Base-by-base conservation (phyloP, 108 stramenopile species). In the Asterionellopsis glacialis region DNA sequence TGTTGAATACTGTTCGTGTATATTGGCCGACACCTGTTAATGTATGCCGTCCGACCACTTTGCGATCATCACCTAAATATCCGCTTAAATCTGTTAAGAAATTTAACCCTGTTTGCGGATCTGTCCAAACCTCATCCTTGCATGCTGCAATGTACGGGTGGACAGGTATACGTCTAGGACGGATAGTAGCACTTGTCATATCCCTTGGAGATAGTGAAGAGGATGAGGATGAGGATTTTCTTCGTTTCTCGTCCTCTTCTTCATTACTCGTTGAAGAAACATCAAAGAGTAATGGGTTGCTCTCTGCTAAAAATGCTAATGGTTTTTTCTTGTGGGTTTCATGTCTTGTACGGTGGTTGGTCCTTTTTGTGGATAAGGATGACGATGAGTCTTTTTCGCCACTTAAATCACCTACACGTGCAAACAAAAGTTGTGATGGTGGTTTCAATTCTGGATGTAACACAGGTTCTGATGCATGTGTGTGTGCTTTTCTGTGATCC, bases 21-120 rank as follows among this genome's bases (percentile, higher is more conserved):
- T 91, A 94, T 43, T 87, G 82, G 5, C 93, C 93, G 14, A 94
- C 85, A 15, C 93, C 93, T 60, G 84, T 85, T 16, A 94, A 61
- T 6, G 84, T 90, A 63, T 93, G 87, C 14, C 87, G 78, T 12
- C 90, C 90, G 16, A 66, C 66, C 57, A 83, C 81, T 66, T 82
- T 82, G 25, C 83, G 70, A 57, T 82, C 81, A 22, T 86, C 74
- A 19, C 87, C 87, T 43, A 91, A 59, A 57, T 92, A 88, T 25
- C 51, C 43, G 38, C 79, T 74, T 5, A 92, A 57, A 79, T 92
- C 91, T 1, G 87, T 88, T 1, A 67, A 72, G 70, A 75, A 92
- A 18, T 79, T 72, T 43, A 92, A 64, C 9, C 81, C 85, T 14
- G 87, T 92, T 41, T 72, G 52, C 24, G 82, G 82, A 61, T 92